Conservation (phyloP, 192 early-diverging fungal species). For the Bifiguratus adelaidae region DNA sequence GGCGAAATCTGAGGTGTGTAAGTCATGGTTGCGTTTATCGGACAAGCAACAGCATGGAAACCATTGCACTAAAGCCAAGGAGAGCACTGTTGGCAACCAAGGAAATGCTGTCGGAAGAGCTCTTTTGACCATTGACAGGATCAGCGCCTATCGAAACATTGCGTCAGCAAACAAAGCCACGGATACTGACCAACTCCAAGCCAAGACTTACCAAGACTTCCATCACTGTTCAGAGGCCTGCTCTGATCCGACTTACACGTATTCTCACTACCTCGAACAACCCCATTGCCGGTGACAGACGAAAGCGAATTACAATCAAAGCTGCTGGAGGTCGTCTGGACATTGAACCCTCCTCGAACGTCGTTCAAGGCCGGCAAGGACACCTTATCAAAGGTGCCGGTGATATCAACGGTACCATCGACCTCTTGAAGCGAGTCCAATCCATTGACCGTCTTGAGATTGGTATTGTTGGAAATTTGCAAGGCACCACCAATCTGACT, state of each 20-base stretch:
- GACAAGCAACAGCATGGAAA: no score
- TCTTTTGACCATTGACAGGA: no score
- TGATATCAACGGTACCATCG: conserved; percentile 44
- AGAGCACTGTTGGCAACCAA: no score
- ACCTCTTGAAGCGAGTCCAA: conserved; percentile 46
- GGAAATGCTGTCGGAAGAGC: no score
- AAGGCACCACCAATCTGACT: conserved; percentile 48
- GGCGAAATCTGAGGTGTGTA: no score
- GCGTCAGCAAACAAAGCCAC: no score
- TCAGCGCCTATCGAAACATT: no score
- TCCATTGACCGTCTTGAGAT: conserved; percentile 32
- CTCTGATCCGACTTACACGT: conserved; percentile 7
- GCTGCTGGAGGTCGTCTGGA: conserved; percentile 43
- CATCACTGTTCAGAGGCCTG: no score
- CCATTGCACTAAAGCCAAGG: no score
- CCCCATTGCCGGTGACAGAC: conserved; percentile 8
- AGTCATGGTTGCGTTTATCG: no score
- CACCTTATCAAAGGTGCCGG: conserved; percentile 48
- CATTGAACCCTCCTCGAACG: conserved; percentile 42
- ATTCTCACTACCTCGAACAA: conserved; percentile 16
- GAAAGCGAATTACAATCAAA: conserved; percentile 27
- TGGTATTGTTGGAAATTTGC: conserved; percentile 51
- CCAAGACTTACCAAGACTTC: no score
- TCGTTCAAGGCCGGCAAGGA: conserved; percentile 25
- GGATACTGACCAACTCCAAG: no score